Base-by-base conservation (phyloP, 768 basidiomycete genomes). In the Pholiota microspora region DNA sequence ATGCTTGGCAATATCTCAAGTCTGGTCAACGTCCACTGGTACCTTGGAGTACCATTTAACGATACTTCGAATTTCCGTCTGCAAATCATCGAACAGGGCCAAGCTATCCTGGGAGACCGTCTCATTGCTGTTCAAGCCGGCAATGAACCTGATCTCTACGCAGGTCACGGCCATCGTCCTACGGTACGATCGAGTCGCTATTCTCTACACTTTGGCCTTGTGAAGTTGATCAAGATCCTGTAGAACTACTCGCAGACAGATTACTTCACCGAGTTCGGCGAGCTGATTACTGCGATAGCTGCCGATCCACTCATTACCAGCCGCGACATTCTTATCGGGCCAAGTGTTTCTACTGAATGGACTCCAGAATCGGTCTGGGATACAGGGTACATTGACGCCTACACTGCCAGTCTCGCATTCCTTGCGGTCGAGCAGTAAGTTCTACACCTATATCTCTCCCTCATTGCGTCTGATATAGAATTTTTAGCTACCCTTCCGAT, bases 51-150 rank as follows among this genome's bases (percentile, higher is more conserved):
- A 7, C 88, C 88, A 0, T 88, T 92, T 70, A 87, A 89, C 61
- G 81, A 88, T 49, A 81, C 82, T 13, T 60, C 71, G 35, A 70
- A 83, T 62, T 78, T 80, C 65, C 71, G 79, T 12, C 69, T 86
- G 3, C 72, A 66, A 12, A 83, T 89, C 42, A 85, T 80, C 5
- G 80, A 85, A 61, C 66, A 73, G 48, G 86, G 82, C 2, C 79
- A 91, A 60, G 54, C 67, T n/a, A 84, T 91, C 55, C 73, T 93
- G 0, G 92, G 91, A 0, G 71, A 82, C 55, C 71, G 78, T 57
- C 74, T 93, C 12, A 67, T 88, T 32, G 90, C 86, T 0, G 70
- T 89, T 18, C 86, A 91, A 66, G 78, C 82, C 4, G 89, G 84
- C 1, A 91, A 92, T 67, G 88, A 91, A 68, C 81, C 73, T 8